Conservation (phyloP, 495 filamentous ascomycete species). For the Niebla homalea region DNA sequence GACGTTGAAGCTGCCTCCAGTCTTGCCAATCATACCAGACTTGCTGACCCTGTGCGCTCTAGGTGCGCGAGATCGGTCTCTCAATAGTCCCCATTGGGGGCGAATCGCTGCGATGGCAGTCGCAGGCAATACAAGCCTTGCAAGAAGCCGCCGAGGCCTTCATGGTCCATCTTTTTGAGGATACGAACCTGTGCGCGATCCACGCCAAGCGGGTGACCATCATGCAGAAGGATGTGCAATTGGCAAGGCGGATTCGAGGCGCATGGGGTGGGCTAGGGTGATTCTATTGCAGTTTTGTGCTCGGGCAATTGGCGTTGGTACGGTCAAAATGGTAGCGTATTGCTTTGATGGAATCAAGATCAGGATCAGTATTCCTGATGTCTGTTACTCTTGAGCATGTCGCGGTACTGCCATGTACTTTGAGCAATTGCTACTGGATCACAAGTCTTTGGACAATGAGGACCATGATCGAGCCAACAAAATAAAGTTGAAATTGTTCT, state of each 20-base stretch:
- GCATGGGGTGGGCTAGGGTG: constrained; percentile 52
- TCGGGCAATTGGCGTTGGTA: not conserved
- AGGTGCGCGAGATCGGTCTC: constrained; percentile 78
- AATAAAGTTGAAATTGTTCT: too few relatives aligned
- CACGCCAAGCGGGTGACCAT: constrained; percentile 95
- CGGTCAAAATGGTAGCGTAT: not conserved
- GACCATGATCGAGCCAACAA: too few relatives aligned
- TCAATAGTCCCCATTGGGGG: constrained; percentile 35
- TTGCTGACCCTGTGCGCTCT: not conserved
- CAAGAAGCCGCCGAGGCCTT: constrained; percentile 91
- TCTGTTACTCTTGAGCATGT: not conserved
- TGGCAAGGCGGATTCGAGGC: constrained; percentile 71
- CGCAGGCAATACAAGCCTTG: constrained; percentile 74
- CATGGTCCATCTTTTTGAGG: constrained; percentile 86
- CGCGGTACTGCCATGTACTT: not conserved
- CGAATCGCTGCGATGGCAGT: constrained; percentile 74
- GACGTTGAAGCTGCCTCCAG: not conserved
- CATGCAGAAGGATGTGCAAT: constrained; percentile 93
- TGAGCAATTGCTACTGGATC: not conserved
- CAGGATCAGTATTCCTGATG: too few relatives aligned
- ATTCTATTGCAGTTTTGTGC: not conserved
- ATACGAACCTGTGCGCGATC: constrained; percentile 88
- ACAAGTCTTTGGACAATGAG: not conserved
- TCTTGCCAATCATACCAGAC: constrained; percentile 7
- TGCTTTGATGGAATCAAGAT: too few relatives aligned